These are phyloP conservation scores for Phytopythium ostracodes DNA, from an alignment of 352 stramenopile species.

Conservation along the genomic window DNA sequence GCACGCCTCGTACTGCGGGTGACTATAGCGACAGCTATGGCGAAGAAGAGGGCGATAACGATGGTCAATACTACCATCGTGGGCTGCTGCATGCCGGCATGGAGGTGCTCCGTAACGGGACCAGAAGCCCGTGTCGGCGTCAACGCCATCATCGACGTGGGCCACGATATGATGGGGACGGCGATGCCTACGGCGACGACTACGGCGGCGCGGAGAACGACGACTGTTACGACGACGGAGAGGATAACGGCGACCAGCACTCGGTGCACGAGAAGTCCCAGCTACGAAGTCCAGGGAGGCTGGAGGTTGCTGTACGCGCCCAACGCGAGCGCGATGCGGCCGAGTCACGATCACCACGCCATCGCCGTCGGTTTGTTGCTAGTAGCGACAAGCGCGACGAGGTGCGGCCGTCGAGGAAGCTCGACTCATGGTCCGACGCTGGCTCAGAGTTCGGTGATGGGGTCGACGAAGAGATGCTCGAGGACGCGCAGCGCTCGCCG, in stretches of 20 bases:
- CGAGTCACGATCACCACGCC: not conserved
- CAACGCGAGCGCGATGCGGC: slow-evolving; percentile 11
- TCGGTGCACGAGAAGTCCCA: not conserved
- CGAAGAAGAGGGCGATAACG: not conserved
- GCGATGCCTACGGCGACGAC: slow-evolving; percentile 12
- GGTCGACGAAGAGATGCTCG: slow-evolving; percentile 18
- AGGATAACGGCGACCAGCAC: not conserved
- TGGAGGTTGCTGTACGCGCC: slow-evolving; percentile 33
- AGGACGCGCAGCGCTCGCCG: slow-evolving; percentile 22
- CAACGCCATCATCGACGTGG: not conserved
- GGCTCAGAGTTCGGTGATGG: slow-evolving; percentile 13
- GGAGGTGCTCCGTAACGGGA: slow-evolving; percentile 40
- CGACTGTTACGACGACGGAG: slow-evolving; percentile 10
- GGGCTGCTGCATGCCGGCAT: slow-evolving; percentile 59
- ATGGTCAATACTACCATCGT: slow-evolving; percentile 25
- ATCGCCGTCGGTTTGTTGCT: slow-evolving; percentile 4
- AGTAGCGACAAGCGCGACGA: slow-evolving; percentile 34
- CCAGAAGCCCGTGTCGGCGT: slow-evolving; percentile 9
- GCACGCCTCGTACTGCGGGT: not conserved
- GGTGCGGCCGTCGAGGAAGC: slow-evolving; percentile 9
- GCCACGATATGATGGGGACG: slow-evolving; percentile 14
- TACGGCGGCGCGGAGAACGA: slow-evolving; percentile 8
- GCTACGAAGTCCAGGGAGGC: slow-evolving; percentile 24
- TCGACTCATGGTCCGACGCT: not conserved
- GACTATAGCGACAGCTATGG: not conserved